Base-by-base conservation (phyloP, 2,329 filamentous ascomycete species). In the Cryoendolithus antarcticus region DNA sequence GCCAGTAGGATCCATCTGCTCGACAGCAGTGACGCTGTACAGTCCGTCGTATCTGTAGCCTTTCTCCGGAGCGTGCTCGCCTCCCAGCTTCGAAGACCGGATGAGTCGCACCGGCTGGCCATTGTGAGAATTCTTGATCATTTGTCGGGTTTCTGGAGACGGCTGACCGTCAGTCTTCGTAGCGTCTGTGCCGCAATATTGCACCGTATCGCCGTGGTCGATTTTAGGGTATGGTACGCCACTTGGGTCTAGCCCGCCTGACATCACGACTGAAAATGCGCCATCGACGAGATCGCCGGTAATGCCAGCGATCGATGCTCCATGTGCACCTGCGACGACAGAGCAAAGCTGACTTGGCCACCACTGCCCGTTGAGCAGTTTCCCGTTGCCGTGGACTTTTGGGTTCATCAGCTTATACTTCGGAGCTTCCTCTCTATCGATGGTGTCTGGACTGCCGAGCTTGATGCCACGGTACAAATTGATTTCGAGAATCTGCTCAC, bases 41-140 rank as follows among this genome's bases (percentile, higher is more conserved):
- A 77, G 51, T 0, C 74, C 74, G 50, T 77, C 73, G 38, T 77
- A 77, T 2, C 74, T 57, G n/a, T 72, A 60, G 0, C 73, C 73
- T 7, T 57, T 44, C 1, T 50, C 42, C 0, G 74, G 74, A 0
- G 66, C 59, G 38, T 64, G 72, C 0, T 40, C 44, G 11, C 64
- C 64, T 7, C 54, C 52, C 2, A 66, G 52, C 11, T 66, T 63
- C 4, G 53, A 48, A 0, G 65, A 67, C 2, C 74, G 65, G 4
- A 77, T 59, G 3, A 77, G 64, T 2, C 74, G 62, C 3, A 77
- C 62, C 0, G 63, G 61, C 2, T 62, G 51, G 2, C 59, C 53
- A 2, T 49, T 57, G 3, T 51, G 39, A 9, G 50, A 49, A 3
- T 62, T 65, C 1, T 61, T 59, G 9, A 72, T 55, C 44, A 76